Conservation (phyloP, 2,329 filamentous ascomycete species). For the Fulvia fulva region DNA sequence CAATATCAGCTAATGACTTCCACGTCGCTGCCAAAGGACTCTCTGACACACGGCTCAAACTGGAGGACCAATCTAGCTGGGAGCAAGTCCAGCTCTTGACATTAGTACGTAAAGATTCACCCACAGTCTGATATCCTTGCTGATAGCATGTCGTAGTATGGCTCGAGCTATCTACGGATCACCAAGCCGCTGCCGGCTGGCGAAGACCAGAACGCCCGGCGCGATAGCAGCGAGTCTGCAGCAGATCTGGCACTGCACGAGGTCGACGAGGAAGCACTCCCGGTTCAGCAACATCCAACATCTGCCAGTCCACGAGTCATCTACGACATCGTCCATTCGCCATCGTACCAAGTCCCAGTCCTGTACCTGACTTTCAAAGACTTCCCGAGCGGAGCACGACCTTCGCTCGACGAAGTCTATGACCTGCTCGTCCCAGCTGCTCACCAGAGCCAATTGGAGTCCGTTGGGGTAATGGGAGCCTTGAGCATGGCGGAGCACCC, state of each 20-base stretch:
- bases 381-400: background rate
- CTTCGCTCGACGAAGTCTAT: slow-evolving; percentile 32
- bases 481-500: slow-evolving; percentile 64
- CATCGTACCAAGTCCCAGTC: slow-evolving; percentile 44
- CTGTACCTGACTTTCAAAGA: slow-evolving; percentile 39
- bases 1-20: background rate
- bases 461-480: slow-evolving; percentile 34
- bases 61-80: background rate
- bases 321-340: slow-evolving; percentile 44
- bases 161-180: background rate
- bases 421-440: slow-evolving; percentile 34
- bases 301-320: background rate
- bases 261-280: slow-evolving; percentile 5
- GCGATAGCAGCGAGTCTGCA: background rate
- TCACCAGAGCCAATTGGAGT: slow-evolving; percentile 32
- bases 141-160: background rate
- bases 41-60: background rate
- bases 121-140: background rate
- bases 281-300: background rate
- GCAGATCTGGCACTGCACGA: background rate
- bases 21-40: background rate
- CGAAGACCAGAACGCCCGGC: background rate
- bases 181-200: background rate
- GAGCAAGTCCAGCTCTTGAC: background rate
- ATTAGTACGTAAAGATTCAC: background rate